phyloP scores from a whole-genome alignment of 106 monocot species.

The Phalaenopsis equestris region DNA sequence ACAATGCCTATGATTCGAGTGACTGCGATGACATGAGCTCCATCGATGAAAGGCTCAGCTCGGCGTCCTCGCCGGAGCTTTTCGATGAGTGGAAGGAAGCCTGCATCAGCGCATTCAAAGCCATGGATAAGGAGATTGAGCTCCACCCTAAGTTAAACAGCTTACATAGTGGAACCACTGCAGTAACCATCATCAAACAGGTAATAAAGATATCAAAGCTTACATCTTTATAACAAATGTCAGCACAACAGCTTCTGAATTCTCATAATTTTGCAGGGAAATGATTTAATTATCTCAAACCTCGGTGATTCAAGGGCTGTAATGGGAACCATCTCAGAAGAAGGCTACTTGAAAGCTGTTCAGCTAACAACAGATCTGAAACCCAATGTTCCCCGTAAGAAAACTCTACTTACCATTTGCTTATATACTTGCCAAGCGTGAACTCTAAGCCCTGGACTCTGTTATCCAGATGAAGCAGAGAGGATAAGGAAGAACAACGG shows the following conservation, averaged over 20 bases:
- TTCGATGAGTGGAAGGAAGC: conserved; percentile 87
- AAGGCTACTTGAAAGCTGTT: conserved; percentile 46
- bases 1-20: conserved; percentile 10
- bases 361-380: conserved; percentile 89
- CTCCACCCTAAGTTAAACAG: conserved; percentile 38
- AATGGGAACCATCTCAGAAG: conserved; percentile 40
- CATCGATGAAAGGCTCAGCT: conserved; percentile 18
- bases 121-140: conserved; percentile 75
- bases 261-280: conserved; percentile 34
- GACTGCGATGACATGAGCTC: conserved; percentile 26
- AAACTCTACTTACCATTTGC: not conserved
- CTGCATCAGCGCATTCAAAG: conserved; percentile 63
- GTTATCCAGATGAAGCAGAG: conserved; percentile 60
- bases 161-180: conserved; percentile 69
- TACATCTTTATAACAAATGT: not conserved
- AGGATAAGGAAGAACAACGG: conserved; percentile 72
- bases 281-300: conserved; percentile 81
- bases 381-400: conserved; percentile 59
- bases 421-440: not conserved
- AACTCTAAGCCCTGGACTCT: not conserved
- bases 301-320: conserved; percentile 92
- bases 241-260: not conserved
- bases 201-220: conserved; percentile 13
- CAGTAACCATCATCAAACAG: conserved; percentile 77
- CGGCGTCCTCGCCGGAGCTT: conserved; percentile 37